Evolutionary conservation across 2,329 filamentous ascomycete genomes (phyloP).

Genomic region (Colletotrichum lentis): DNA sequence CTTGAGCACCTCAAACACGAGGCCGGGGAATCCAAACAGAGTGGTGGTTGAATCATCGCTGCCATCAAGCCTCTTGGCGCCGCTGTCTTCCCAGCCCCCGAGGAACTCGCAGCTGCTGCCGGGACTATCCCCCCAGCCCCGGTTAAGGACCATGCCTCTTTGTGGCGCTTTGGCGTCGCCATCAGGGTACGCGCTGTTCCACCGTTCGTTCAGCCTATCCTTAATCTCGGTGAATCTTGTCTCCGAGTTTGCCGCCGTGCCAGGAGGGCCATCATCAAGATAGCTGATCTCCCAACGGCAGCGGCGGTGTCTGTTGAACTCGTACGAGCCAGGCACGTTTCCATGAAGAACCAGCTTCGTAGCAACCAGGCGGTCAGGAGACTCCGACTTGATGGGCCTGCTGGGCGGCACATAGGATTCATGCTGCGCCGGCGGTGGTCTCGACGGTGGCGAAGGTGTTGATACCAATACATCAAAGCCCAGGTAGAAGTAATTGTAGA

Average conservation of each 20-base stretch:
- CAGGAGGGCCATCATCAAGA: slow-evolving; percentile 55
- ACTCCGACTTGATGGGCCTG: slow-evolving; percentile 51
- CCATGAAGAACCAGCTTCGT: slow-evolving; percentile 94
- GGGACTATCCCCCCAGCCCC: slow-evolving; percentile 90
- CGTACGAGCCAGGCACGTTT: slow-evolving; percentile 94
- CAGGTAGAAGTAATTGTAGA: slow-evolving; percentile 97
- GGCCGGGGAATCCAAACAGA: slow-evolving; percentile 89
- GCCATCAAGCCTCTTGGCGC: slow-evolving; percentile 62
- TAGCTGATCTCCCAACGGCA: slow-evolving; percentile 84
- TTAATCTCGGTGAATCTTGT: slow-evolving; percentile 80
- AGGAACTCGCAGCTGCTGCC: slow-evolving; percentile 88
- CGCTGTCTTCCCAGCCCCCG: slow-evolving; percentile 84
- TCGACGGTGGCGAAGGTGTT: slow-evolving; percentile 71
- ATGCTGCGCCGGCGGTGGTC: slow-evolving; percentile 62
- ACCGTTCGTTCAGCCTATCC: slow-evolving; percentile 70
- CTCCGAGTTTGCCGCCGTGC: slow-evolving; percentile 72
- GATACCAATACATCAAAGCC: slow-evolving; percentile 96
- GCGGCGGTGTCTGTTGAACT: slow-evolving; percentile 92
- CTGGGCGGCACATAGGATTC: slow-evolving; percentile 41
- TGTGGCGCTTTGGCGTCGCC: slow-evolving; percentile 61
- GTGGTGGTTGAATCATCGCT: slow-evolving; percentile 75
- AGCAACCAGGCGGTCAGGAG: slow-evolving; percentile 75
- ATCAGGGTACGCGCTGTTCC: slow-evolving; percentile 71
- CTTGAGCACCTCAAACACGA: slow-evolving; percentile 95
- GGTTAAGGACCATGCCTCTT: slow-evolving; percentile 85